Conservation (phyloP, 2,329 filamentous ascomycete genomes). For the Fusarium irregulare region DNA sequence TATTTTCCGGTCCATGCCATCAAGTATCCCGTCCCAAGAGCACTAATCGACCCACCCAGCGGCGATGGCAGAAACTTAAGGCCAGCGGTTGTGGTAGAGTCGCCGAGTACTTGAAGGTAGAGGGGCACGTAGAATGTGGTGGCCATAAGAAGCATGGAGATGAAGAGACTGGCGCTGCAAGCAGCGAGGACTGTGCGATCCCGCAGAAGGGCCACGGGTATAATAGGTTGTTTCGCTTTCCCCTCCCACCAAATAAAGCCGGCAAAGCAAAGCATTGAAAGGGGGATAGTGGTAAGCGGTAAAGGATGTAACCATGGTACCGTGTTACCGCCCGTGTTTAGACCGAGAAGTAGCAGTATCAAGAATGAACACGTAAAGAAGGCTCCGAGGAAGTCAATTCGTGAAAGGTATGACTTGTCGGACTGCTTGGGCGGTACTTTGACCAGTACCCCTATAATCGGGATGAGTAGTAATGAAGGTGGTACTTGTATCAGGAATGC, state of each 20-base stretch:
- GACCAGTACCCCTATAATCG: not conserved
- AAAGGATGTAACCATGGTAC: slow-evolving; percentile 80
- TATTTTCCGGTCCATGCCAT: slow-evolving; percentile 79
- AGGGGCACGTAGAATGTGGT: slow-evolving; percentile 64
- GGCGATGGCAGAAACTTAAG: slow-evolving; percentile 75
- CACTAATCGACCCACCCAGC: slow-evolving; percentile 71
- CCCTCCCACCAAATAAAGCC: slow-evolving; percentile 75
- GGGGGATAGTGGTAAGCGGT: slow-evolving; percentile 71
- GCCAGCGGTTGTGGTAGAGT: slow-evolving; percentile 73
- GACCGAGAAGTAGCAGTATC: slow-evolving; percentile 74
- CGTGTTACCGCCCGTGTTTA: slow-evolving; percentile 78
- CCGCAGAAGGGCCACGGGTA: slow-evolving; percentile 76
- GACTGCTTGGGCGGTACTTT: slow-evolving; percentile 74
- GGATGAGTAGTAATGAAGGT: not conserved
- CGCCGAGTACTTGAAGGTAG: slow-evolving; percentile 78
- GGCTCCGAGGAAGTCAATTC: slow-evolving; percentile 80
- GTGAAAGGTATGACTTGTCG: slow-evolving; percentile 70
- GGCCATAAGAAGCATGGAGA: slow-evolving; percentile 80
- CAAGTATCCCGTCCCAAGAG: slow-evolving; percentile 71
- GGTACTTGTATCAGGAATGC: slow-evolving; percentile 10
- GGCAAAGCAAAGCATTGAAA: slow-evolving; percentile 67
- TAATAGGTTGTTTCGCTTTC: slow-evolving; percentile 74
- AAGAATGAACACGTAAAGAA: slow-evolving; percentile 70
- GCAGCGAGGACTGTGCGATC: slow-evolving; percentile 76
- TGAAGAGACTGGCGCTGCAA: slow-evolving; percentile 78